These are phyloP conservation scores for Zygnema cylindricum DNA, from an alignment of 139 green algal species.

Conservation along the genomic window DNA sequence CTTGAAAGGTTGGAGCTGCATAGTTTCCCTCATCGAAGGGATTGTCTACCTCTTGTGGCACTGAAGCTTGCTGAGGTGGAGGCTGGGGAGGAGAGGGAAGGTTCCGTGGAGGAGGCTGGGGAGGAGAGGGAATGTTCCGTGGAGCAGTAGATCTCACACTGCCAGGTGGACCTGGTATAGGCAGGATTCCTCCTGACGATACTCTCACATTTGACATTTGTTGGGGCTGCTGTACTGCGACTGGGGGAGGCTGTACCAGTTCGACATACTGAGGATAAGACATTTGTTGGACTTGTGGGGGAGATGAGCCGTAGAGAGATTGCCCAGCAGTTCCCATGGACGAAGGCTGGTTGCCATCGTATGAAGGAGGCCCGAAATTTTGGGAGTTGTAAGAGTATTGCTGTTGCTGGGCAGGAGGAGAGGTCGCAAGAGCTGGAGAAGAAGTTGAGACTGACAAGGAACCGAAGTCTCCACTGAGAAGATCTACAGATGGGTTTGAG, in stretches of 20 bases:
- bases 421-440: not conserved
- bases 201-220: not conserved
- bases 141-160: not conserved
- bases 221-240: not conserved
- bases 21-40: slow-evolving; percentile 12
- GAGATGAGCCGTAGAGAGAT: not conserved
- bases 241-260: not conserved
- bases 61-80: not conserved
- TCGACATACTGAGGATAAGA: not conserved
- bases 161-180: slow-evolving; percentile 13
- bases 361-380: not conserved
- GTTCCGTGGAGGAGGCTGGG: not conserved
- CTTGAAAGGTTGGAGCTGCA: not conserved
- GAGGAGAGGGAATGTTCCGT: not conserved
- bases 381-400: not conserved
- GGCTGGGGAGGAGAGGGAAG: not conserved
- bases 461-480: not conserved
- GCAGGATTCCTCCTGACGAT: not conserved
- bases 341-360: not conserved
- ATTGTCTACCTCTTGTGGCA: not conserved
- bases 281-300: not conserved
- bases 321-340: not conserved
- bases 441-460: not conserved
- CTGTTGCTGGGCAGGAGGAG: slow-evolving; percentile 18
- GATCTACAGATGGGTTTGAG: not conserved